phyloP scores from a whole-genome alignment of 805 yeast species.

The Wickerhamomyces sydowiorum region DNA sequence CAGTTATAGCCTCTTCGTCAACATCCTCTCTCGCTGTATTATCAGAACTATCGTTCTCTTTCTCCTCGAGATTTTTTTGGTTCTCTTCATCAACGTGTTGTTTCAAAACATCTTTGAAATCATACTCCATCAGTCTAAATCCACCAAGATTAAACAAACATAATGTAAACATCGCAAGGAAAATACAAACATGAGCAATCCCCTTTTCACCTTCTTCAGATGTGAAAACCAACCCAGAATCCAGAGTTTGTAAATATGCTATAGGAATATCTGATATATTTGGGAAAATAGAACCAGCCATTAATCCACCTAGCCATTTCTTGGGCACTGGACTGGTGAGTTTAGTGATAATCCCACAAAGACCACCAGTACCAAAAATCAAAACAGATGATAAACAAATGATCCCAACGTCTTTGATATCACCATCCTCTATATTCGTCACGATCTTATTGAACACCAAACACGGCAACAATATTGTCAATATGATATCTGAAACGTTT shows the following conservation, averaged over 20 bases:
- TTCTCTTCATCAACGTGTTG: conserved; percentile 13
- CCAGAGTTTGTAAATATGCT: conserved; percentile 73
- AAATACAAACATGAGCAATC: conserved; percentile 75
- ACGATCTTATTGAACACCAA: conserved; percentile 73
- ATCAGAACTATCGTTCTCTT: conserved; percentile 11
- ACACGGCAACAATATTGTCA: conserved; percentile 68
- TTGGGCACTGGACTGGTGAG: conserved; percentile 56
- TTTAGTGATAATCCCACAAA: conserved; percentile 34
- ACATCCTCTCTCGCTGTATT: neutral
- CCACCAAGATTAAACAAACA: conserved; percentile 71
- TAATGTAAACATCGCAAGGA: conserved; percentile 58
- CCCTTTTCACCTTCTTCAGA: conserved; percentile 57
- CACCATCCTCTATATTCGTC: conserved; percentile 55
- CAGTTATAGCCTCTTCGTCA: neutral
- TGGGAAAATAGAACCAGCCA: conserved; percentile 70
- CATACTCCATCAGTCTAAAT: conserved; percentile 59
- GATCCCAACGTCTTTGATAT: conserved; percentile 67
- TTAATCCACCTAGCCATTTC: conserved; percentile 70
- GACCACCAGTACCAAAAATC: conserved; percentile 39
- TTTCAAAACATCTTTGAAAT: conserved; percentile 39
- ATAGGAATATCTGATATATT: conserved; percentile 82
- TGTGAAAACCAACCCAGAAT: conserved; percentile 52
- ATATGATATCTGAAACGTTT: conserved; percentile 63
- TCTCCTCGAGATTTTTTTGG: conserved; percentile 2
- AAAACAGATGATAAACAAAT: conserved; percentile 43